A percentile compares a stretch with the other conserved stretches of the same genome.
phyloP scores from a whole-genome alignment of 331 rosid genomes.

The Erythrophleum ivorense region DNA sequence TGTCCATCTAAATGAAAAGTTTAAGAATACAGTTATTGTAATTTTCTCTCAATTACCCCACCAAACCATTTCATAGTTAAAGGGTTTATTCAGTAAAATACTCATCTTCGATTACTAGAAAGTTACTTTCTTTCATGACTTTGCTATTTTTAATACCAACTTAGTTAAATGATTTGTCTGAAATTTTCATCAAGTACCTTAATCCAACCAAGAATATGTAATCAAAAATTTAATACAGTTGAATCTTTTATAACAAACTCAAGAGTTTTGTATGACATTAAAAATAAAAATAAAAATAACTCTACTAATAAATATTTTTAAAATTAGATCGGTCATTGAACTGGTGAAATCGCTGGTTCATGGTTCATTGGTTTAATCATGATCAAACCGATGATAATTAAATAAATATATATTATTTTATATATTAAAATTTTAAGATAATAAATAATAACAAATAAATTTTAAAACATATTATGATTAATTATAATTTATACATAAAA shows the following conservation, averaged over 20 bases:
- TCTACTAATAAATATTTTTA: no score
- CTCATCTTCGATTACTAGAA: background rate
- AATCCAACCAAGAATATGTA: background rate
- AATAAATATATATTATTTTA: no score
- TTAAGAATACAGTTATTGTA: background rate
- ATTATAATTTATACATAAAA: no score
- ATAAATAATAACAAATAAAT: no score
- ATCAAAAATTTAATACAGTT: background rate
- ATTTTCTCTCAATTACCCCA: background rate
- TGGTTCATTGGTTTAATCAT: no score
- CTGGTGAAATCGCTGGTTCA: no score
- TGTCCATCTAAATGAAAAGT: background rate
- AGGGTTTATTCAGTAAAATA: background rate
- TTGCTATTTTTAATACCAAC: background rate
- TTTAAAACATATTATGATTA: no score
- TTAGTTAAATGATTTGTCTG: background rate
- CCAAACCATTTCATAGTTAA: background rate
- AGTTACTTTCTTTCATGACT: background rate
- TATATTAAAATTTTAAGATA: no score
- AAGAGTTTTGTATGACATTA: background rate
- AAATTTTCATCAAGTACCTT: background rate
- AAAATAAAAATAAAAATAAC: background rate
- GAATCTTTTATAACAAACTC: background rate
- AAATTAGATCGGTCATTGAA: no score
- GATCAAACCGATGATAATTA: no score